Percentiles rank a stretch among this genome's conserved stretches.
These are phyloP conservation scores for Xylariaceae sp. DNA, from an alignment of 2,329 filamentous ascomycete genomes.

Conservation along the genomic window DNA sequence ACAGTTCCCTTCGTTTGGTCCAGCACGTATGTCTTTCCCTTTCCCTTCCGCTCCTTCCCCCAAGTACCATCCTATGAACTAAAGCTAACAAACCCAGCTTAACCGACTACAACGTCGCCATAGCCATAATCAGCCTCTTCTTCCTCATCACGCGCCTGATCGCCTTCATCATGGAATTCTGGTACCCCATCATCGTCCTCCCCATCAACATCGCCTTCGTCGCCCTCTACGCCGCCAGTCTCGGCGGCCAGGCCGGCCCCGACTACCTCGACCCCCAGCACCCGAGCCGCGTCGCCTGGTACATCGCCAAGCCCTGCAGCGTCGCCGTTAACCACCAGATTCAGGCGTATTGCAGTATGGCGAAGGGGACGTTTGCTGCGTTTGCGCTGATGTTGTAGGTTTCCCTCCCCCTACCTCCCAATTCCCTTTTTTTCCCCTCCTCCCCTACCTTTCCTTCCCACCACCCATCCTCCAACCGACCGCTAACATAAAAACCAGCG, in stretches of 20 bases:
- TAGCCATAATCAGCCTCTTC: slow-evolving; percentile 71
- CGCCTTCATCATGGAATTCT: slow-evolving; percentile 64
- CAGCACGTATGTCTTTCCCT: slow-evolving; percentile 51
- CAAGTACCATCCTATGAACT: too few relatives aligned
- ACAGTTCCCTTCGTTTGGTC: slow-evolving; percentile 68
- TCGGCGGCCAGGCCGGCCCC: slow-evolving; percentile 66
- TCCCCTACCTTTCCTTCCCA: not conserved
- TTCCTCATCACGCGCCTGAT: slow-evolving; percentile 66
- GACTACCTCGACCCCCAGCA: slow-evolving; percentile 63
- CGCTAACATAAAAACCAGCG: slow-evolving; percentile 35
- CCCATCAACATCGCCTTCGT: slow-evolving; percentile 53
- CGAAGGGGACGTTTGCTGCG: slow-evolving; percentile 61
- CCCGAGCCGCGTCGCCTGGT: slow-evolving; percentile 64
- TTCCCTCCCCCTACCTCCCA: not conserved
- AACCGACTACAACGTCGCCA: slow-evolving; percentile 70
- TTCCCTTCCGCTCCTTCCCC: too few relatives aligned
- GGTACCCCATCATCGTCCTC: slow-evolving; percentile 60
- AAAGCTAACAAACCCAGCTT: slow-evolving; percentile 44
- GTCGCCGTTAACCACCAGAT: slow-evolving; percentile 51
- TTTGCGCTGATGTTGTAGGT: slow-evolving; percentile 64
- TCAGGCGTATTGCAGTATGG: slow-evolving; percentile 58
- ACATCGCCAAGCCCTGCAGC: slow-evolving; percentile 64
- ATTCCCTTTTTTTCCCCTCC: not conserved
- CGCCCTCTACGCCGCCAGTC: slow-evolving; percentile 58
- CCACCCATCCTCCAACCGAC: slow-evolving; percentile 4